Percentiles rank a stretch among this genome's conserved stretches.
phyloP scores from a whole-genome alignment of 2,329 filamentous ascomycete species.

The Xylariaceae sp. region DNA sequence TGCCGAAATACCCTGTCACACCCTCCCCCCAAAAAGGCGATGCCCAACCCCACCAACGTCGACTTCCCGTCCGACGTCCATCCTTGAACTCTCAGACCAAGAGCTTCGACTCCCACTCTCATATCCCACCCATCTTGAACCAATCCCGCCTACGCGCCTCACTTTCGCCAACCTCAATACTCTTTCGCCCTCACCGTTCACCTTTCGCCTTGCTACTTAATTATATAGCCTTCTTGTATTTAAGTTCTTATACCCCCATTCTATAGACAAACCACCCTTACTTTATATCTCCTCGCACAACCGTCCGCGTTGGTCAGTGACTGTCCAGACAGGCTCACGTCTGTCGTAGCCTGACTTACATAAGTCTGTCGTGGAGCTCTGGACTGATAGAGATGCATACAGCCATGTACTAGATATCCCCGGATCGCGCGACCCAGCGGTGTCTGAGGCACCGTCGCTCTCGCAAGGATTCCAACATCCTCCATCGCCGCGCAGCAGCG shows the following conservation, averaged over 20 bases:
- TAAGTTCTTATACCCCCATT: constrained; percentile 15
- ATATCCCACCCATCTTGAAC: constrained; percentile 15
- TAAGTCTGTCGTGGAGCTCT: constrained; percentile 14
- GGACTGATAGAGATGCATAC: constrained; percentile 25
- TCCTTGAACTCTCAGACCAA: constrained; percentile 4
- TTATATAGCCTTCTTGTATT: constrained; percentile 19
- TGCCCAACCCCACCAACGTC: background rate
- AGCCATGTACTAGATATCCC: constrained; percentile 36
- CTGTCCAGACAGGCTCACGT: constrained; percentile 16
- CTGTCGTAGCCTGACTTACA: constrained; percentile 7
- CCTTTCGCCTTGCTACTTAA: constrained; percentile 13
- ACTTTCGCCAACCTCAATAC: constrained; percentile 26
- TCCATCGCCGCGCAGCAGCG: constrained; percentile 11
- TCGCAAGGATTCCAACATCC: constrained; percentile 17
- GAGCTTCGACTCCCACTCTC: constrained; percentile 17
- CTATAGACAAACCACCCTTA: constrained; percentile 1
- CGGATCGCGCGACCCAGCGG: constrained; percentile 30
- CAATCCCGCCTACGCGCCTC: constrained; percentile 31
- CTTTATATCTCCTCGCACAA: constrained; percentile 3
- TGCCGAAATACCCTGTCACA: no score
- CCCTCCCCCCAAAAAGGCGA: no score
- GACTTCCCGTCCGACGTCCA: constrained; percentile 3
- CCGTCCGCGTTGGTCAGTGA: constrained; percentile 23
- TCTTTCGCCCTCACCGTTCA: constrained; percentile 20
- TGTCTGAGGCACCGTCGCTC: constrained; percentile 27